A percentile compares a stretch with the other conserved stretches of the same genome.
Evolutionary conservation across 441 rosid species (phyloP).

Genomic region (Erodium chrysanthum): DNA sequence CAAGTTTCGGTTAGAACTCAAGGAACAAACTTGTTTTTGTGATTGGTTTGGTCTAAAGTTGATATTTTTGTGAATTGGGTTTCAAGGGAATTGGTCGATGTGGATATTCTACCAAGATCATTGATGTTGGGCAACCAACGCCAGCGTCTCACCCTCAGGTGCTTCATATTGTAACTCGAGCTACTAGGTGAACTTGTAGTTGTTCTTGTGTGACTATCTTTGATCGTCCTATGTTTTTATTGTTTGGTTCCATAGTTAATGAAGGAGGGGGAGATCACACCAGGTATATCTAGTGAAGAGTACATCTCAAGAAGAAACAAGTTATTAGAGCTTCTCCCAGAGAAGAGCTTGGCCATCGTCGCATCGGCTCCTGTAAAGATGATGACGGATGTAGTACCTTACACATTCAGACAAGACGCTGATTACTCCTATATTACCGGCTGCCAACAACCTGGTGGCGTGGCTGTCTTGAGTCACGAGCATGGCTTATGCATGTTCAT

Average conservation of each 20-base stretch:
- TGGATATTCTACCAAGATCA: conserved; percentile 45
- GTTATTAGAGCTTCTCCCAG: conserved; percentile 70
- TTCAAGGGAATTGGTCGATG: conserved; percentile 36
- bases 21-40: background rate
- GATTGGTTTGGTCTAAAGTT: background rate
- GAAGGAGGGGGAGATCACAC: conserved; percentile 83
- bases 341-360: conserved; percentile 61
- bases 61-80: conserved; percentile 17
- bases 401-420: conserved; percentile 81
- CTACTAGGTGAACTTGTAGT: background rate
- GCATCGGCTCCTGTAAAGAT: conserved; percentile 84
- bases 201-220: background rate
- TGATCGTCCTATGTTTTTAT: background rate
- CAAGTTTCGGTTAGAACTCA: background rate
- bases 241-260: conserved; percentile 41
- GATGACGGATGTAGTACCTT: conserved; percentile 97
- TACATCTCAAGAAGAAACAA: conserved; percentile 64
- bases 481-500: conserved; percentile 94
- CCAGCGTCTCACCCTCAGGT: conserved; percentile 89
- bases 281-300: conserved; percentile 66
- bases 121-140: conserved; percentile 82
- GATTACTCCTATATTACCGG: conserved; percentile 80
- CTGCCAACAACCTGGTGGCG: conserved; percentile 92
- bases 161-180: background rate
- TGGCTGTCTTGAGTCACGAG: conserved; percentile 65